A percentile compares a stretch with the other conserved stretches of the same genome.
phyloP scores from a whole-genome alignment of 2,329 filamentous ascomycete species.

The Ophiostoma ips region DNA sequence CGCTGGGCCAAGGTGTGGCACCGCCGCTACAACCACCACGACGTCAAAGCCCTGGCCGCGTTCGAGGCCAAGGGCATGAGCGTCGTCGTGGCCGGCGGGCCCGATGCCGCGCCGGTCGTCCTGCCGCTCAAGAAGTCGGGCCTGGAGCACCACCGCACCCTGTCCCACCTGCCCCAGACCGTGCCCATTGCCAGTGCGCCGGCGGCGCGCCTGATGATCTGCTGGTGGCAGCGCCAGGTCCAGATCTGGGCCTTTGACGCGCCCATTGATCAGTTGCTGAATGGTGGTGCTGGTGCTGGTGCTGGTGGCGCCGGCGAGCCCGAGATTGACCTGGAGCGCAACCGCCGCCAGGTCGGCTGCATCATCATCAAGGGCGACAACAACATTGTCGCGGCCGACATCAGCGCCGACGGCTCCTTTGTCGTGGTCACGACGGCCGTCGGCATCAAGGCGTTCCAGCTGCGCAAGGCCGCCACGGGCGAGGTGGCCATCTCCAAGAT shows the following conservation, averaged over 20 bases:
- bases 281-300: constrained; percentile 12
- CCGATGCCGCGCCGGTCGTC: constrained; percentile 72
- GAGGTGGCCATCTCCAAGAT: constrained; percentile 58
- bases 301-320: constrained; percentile 21
- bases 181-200: constrained; percentile 60
- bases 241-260: constrained; percentile 58
- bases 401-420: constrained; percentile 58
- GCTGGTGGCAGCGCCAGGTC: constrained; percentile 85
- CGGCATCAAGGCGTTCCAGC: constrained; percentile 64
- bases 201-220: constrained; percentile 61
- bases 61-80: constrained; percentile 77
- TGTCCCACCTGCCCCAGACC: constrained; percentile 73
- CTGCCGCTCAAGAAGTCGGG: constrained; percentile 65
- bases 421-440: constrained; percentile 63
- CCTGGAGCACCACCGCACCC: constrained; percentile 64
- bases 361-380: constrained; percentile 62
- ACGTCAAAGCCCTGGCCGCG: constrained; percentile 86
- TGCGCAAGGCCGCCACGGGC: constrained; percentile 37
- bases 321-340: constrained; percentile 27
- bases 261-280: constrained; percentile 32
- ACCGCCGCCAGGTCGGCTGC: constrained; percentile 53
- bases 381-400: constrained; percentile 56
- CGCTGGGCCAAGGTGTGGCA: constrained; percentile 82
- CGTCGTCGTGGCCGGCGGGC: constrained; percentile 80
- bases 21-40: constrained; percentile 76